These are phyloP conservation scores for Globisporangium spiculum DNA, from an alignment of 352 stramenopile species.

Conservation along the genomic window DNA sequence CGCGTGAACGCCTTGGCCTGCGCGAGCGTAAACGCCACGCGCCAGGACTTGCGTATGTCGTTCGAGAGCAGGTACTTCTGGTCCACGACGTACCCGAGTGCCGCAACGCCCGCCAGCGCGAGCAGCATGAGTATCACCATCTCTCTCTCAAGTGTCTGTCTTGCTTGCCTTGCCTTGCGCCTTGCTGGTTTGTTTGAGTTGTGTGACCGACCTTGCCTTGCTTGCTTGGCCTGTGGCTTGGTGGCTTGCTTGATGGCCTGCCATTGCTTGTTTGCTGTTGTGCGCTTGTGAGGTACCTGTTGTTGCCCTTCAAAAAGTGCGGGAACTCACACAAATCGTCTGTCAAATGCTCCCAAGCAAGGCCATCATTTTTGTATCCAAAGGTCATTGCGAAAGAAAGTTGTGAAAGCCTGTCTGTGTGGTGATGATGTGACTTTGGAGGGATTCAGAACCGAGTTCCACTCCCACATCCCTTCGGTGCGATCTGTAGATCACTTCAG, in stretches of 20 bases:
- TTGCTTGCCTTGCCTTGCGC: background rate
- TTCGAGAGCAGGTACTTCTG: conserved; percentile 48
- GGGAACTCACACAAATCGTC: background rate
- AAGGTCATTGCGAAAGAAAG: background rate
- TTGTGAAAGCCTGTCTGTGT: background rate
- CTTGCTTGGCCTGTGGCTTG: background rate
- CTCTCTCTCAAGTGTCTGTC: background rate
- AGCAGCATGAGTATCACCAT: conserved; percentile 34
- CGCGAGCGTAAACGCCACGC: conserved; percentile 33
- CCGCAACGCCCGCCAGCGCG: conserved; percentile 35
- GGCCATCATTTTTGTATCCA: background rate
- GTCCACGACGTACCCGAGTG: conserved; percentile 48
- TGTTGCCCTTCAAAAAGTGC: background rate
- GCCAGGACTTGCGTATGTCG: conserved; percentile 42
- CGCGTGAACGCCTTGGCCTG: conserved; percentile 36
- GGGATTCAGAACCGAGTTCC: background rate
- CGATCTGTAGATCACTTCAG: too few relatives aligned
- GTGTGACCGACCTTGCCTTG: background rate
- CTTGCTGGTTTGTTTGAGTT: background rate
- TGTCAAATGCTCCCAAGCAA: background rate
- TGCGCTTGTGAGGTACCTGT: background rate
- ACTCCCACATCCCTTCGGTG: background rate
- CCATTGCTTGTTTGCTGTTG: background rate
- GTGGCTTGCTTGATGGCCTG: too few relatives aligned
- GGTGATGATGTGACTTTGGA: background rate